Evolutionary conservation across 495 filamentous ascomycete species (phyloP), one percentile per base, ranked within the genome.

Genomic region (Lophium mytilinum): DNA sequence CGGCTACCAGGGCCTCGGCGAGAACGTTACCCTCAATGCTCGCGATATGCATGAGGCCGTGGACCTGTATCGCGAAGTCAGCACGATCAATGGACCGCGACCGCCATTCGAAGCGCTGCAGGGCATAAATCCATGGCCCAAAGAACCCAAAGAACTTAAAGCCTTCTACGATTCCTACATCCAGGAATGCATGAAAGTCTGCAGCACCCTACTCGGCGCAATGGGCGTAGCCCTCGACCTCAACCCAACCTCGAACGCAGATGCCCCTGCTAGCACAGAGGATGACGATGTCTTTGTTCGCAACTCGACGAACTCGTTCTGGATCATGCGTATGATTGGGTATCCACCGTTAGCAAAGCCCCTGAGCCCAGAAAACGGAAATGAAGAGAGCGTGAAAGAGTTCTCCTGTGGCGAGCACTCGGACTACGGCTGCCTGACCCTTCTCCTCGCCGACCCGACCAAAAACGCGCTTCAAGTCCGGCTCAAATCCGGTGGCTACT

Each of bases 381-480:
- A 37, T 12, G 34, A 33, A 19, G 33, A 15, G 14, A 51, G 56
- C 42, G 37, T 52, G 34, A 53, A 64, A 10, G 48, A 60, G 4
- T 58, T 62, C 37, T 65, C 61, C 52, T 69, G 65, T 57, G 67
- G 63, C 43, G 57, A 54, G 15, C 69, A 72, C 52, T 65, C 62
- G 1, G 73, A 74, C 51, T 74, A 73, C 55, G 72, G 71, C 36
- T 73, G 69, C 56, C 61, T 74, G 8, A 74, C 73, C 19, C 60
- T 74, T 8, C 61, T 74, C 37, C 56, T 72, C 18, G 54, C 66
- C 2, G 72, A 74, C 49, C 50, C 60, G 37, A 71, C 68, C 8
- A 62, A 63, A 17, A 62, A 61, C 9, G 69, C 68, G 1, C 53
- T 74, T 17, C 66, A 74, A 47, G 70, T 73, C 37, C 58, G 55